Conservation (phyloP, 305 asterid species). For the Andrographis paniculata region DNA sequence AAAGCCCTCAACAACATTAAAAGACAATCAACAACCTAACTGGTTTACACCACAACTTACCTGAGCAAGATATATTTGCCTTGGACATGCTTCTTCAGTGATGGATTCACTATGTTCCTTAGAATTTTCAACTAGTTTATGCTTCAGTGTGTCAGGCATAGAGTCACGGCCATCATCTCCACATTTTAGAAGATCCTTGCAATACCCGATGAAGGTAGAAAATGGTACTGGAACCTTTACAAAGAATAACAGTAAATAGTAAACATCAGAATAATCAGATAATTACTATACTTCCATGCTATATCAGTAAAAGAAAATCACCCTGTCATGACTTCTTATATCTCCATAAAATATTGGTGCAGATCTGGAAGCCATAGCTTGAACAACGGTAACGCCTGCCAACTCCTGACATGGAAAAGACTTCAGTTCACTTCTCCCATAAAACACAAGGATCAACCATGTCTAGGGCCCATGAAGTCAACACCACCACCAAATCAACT, state of each 20-base stretch:
- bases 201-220: conserved; percentile 68
- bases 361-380: conserved; percentile 82
- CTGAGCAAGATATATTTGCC: conserved; percentile 93
- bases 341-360: conserved; percentile 90
- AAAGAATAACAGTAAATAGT: conserved; percentile 12
- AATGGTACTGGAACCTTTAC: conserved; percentile 66
- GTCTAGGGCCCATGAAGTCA: no score
- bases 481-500: no score
- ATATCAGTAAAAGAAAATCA: conserved; percentile 19
- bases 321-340: conserved; percentile 96
- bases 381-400: conserved; percentile 58
- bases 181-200: conserved; percentile 45
- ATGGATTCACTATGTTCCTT: conserved; percentile 26
- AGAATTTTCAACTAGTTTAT: conserved; percentile 18
- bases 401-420: conserved; percentile 38
- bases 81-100: conserved; percentile 38
- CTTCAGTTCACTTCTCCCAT: not conserved
- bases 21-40: conserved; percentile 1
- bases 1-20: not conserved
- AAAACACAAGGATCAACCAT: no score
- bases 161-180: conserved; percentile 27
- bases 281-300: conserved; percentile 11
- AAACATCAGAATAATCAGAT: conserved; percentile 12
- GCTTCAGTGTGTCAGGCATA: conserved; percentile 28
- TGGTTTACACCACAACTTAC: conserved; percentile 25